A percentile compares a stretch with the other conserved stretches of the same genome.
Evolutionary conservation across 257 asterid species (phyloP).

Genomic region (Rhazya stricta): DNA sequence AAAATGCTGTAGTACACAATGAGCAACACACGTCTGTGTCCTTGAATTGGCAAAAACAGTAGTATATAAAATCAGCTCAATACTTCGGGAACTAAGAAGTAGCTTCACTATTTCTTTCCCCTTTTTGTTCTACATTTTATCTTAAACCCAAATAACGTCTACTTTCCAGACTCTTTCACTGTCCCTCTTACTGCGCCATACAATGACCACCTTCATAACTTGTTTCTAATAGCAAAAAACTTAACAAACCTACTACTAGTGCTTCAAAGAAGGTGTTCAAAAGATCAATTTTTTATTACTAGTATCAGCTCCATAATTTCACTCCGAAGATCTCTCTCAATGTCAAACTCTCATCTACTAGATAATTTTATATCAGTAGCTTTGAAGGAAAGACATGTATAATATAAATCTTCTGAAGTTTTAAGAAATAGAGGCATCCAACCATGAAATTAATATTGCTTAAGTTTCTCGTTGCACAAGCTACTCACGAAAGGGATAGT

Average conservation of each 20-base stretch:
- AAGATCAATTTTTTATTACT: not conserved
- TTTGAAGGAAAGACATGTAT: not conserved
- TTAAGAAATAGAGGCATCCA: not conserved
- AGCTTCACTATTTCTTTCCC: not conserved
- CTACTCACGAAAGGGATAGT: not conserved
- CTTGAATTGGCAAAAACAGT: not conserved
- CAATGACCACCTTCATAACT: not conserved
- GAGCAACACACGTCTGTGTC: not conserved
- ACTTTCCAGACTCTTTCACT: not conserved
- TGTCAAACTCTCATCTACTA: not conserved
- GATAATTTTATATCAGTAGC: not conserved
- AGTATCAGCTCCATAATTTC: not conserved
- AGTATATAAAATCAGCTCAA: not conserved
- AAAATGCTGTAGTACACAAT: no score
- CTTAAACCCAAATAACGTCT: not conserved
- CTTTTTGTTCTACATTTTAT: not conserved
- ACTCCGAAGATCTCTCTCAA: not conserved
- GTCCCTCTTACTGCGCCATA: not conserved
- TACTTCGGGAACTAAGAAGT: not conserved
- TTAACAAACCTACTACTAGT: not conserved
- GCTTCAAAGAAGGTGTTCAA: not conserved
- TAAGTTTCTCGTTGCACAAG: not conserved
- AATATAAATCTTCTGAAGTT: not conserved
- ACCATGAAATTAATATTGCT: not conserved
- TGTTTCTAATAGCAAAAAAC: not conserved